Base-by-base conservation (phyloP, 2,329 filamentous ascomycete genomes). In the Knufia fluminis region DNA sequence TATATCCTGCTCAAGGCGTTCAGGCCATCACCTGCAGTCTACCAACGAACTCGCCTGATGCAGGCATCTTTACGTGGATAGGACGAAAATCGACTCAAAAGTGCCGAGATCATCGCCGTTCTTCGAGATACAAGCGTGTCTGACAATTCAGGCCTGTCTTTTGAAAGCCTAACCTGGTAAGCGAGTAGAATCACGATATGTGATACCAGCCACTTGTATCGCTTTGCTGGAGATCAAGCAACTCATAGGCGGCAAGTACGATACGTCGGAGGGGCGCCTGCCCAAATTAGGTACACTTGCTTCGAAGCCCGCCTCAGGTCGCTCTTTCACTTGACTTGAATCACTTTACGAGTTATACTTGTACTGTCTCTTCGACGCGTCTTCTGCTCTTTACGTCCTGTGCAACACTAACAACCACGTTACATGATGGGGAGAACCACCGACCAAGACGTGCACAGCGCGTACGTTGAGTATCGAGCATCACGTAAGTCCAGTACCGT, bases 381-480 rank as follows among this genome's bases (percentile, higher is more conserved):
- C 12, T 6, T 17, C 23, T 10, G 33, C n/a, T 7, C 33, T 36
- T 14, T 4, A 17, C 6, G 33, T 16, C 14, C 28, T 31, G 7
- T 31, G 28, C 28, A 14, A 31, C 28, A 31, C 28, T 14, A 31
- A 31, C 28, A 31, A 7, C 28, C 28, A 31, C 28, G 28, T 14
- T n/a, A 6, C 3, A 65, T 57, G 54, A 74, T 74, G 71, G 71
- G 71, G 61, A 69, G 71, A 50, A 73, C 71, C 38, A 70, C 73
- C 60, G 71, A 74, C 64, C 70, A 72, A 60, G 71, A 73, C 59
- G 71, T 74, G 54, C 71, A 74, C 63, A 70, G 70, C 55, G 71
- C 71, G 54, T 74, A 73, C 61, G 71, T 74, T 62, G 71, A 74
- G 64, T 74, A 74, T 62, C 69, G 71, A 62, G 71, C 71, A 65